These are phyloP conservation scores for Santalum album DNA, from an alignment of 164 flowering plant species.

Conservation along the genomic window DNA sequence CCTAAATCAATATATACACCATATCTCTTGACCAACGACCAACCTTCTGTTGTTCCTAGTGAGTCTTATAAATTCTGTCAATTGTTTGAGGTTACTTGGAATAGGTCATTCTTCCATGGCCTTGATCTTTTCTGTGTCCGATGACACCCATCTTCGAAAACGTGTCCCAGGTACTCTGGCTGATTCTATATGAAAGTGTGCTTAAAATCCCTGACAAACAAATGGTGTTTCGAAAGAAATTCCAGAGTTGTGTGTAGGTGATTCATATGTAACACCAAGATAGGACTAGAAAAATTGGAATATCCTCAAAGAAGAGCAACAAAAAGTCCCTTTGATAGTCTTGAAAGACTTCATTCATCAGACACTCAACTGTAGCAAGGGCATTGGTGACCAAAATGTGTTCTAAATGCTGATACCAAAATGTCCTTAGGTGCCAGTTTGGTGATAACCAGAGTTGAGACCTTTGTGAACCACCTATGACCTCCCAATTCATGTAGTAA, in stretches of 20 bases:
- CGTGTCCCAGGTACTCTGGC: slow-evolving; percentile 15
- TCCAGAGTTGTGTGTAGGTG: too few species aligned
- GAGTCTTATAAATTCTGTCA: slow-evolving; percentile 14
- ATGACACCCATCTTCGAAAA: slow-evolving; percentile 6
- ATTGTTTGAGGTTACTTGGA: slow-evolving; percentile 1
- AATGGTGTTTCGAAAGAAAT: too few species aligned
- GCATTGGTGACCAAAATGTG: not conserved
- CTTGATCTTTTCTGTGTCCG: slow-evolving; percentile 7
- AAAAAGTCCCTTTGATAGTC: not conserved
- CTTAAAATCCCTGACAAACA: not conserved
- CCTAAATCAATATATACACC: too few species aligned
- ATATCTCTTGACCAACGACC: too few species aligned
- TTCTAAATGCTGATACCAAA: not conserved
- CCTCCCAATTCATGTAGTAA: not conserved
- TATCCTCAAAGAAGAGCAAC: slow-evolving; percentile 17
- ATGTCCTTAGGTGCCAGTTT: not conserved
- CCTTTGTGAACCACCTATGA: not conserved
- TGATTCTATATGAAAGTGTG: not conserved
- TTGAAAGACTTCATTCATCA: slow-evolving; percentile 10
- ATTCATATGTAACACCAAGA: too few species aligned
- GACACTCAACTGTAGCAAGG: not conserved
- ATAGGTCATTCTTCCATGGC: slow-evolving; percentile 9
- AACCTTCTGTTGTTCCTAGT: slow-evolving; percentile 12
- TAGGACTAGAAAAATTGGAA: slow-evolving; percentile 12
- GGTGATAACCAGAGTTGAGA: not conserved